phyloP scores from a whole-genome alignment of 768 basidiomycete species.

The Rhizopogon salebrosus region DNA sequence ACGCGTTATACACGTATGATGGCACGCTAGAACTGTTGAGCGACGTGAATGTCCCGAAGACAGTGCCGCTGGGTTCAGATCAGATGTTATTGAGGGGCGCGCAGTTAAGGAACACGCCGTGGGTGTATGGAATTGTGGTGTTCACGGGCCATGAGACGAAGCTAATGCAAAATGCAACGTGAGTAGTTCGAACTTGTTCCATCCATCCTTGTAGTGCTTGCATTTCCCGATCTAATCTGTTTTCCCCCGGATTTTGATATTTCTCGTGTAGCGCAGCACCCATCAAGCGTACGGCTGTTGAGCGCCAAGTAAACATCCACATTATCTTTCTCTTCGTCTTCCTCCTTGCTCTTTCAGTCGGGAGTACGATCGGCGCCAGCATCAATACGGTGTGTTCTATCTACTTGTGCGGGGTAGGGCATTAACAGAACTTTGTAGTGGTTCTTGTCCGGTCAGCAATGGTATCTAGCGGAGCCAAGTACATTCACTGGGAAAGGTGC shows the following conservation, averaged over 20 bases:
- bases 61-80: constrained; percentile 90
- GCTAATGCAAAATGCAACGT: constrained; percentile 97
- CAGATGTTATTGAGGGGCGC: constrained; percentile 93
- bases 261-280: constrained; percentile 72
- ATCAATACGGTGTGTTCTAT: constrained; percentile 60
- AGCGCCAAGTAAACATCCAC: constrained; percentile 92
- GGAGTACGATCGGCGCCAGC: constrained; percentile 88
- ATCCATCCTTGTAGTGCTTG: background rate
- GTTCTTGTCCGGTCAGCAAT: constrained; percentile 83
- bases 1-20: constrained; percentile 95
- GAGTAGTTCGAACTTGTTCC: constrained; percentile 25
- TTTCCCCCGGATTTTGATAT: background rate
- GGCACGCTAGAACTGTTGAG: constrained; percentile 65
- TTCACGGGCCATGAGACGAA: constrained; percentile 99
- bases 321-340: constrained; percentile 93
- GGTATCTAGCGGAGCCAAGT: constrained; percentile 76
- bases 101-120: constrained; percentile 92
- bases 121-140: constrained; percentile 91
- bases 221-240: too few relatives aligned
- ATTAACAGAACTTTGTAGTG: constrained; percentile 41
- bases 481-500: constrained; percentile 61
- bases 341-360: constrained; percentile 81
- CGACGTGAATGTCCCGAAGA: constrained; percentile 54
- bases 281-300: constrained; percentile 94
- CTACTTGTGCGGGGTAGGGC: background rate